These are phyloP conservation scores for Penicillium sp. DNA, from an alignment of 2,329 filamentous ascomycete species.

Conservation along the genomic window DNA sequence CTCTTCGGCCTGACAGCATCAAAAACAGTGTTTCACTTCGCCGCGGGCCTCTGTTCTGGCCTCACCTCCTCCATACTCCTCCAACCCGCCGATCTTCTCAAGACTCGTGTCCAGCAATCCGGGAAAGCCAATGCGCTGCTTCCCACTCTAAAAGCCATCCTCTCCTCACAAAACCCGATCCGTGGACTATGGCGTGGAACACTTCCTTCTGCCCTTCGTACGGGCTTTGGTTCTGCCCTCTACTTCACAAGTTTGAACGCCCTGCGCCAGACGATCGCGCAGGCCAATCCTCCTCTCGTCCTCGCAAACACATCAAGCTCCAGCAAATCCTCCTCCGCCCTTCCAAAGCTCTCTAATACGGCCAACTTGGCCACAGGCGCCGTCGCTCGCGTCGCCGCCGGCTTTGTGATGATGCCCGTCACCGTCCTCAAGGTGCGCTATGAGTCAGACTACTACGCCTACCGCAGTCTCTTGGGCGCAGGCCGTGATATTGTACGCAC, in stretches of 20 bases:
- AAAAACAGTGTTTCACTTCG: constrained; percentile 72
- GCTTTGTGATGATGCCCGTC: constrained; percentile 90
- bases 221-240: constrained; percentile 86
- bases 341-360: constrained; percentile 79
- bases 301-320: constrained; percentile 35
- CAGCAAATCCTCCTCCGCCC: constrained; percentile 62
- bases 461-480: constrained; percentile 73
- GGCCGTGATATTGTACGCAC: constrained; percentile 70
- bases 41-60: constrained; percentile 84
- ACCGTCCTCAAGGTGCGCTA: constrained; percentile 97
- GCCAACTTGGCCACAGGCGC: constrained; percentile 87
- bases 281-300: constrained; percentile 42
- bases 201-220: constrained; percentile 87
- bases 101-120: constrained; percentile 92
- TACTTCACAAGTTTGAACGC: constrained; percentile 91
- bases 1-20: constrained; percentile 30
- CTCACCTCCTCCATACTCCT: constrained; percentile 85
- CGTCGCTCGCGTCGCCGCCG: constrained; percentile 78
- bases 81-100: constrained; percentile 93
- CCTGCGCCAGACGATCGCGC: constrained; percentile 68
- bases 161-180: constrained; percentile 65
- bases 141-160: constrained; percentile 69
- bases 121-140: constrained; percentile 66
- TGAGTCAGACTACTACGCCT: constrained; percentile 83
- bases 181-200: constrained; percentile 88